Evolutionary conservation across 345 rosid genomes (phyloP).

Genomic region (Populus simonii): DNA sequence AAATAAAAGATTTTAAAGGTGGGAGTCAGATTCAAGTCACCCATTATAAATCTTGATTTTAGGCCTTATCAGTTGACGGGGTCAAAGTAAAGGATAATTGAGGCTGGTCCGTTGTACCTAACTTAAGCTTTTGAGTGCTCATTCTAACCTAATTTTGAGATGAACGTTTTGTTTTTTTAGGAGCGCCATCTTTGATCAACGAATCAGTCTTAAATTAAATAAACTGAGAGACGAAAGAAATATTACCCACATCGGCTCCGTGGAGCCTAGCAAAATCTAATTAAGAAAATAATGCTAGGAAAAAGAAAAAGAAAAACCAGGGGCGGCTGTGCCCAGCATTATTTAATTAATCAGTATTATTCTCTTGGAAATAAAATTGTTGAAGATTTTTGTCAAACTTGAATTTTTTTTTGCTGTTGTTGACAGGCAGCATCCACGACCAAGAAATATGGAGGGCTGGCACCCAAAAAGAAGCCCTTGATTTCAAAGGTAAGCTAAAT

Average conservation of each 20-base stretch:
- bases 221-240: too few species aligned
- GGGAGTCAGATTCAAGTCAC: too few species aligned
- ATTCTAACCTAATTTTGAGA: neutral
- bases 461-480: constrained; percentile 83
- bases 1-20: neutral
- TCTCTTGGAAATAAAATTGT: neutral
- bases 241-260: neutral
- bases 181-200: neutral
- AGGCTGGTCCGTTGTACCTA: neutral
- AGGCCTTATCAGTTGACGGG: neutral
- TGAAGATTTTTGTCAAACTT: neutral
- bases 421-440: constrained; percentile 29
- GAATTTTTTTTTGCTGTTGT: neutral
- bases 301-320: too few species aligned
- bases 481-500: constrained; percentile 50
- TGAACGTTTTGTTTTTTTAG: neutral
- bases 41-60: neutral
- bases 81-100: neutral
- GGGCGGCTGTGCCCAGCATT: too few species aligned
- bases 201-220: neutral
- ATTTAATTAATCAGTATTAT: too few species aligned
- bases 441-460: constrained; percentile 69
- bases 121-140: neutral
- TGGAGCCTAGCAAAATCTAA: neutral
- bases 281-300: too few species aligned